A percentile compares a stretch with the other conserved stretches of the same genome.
phyloP scores from a whole-genome alignment of 176 grass and related monocot genomes.

The Oryza longistaminata region DNA sequence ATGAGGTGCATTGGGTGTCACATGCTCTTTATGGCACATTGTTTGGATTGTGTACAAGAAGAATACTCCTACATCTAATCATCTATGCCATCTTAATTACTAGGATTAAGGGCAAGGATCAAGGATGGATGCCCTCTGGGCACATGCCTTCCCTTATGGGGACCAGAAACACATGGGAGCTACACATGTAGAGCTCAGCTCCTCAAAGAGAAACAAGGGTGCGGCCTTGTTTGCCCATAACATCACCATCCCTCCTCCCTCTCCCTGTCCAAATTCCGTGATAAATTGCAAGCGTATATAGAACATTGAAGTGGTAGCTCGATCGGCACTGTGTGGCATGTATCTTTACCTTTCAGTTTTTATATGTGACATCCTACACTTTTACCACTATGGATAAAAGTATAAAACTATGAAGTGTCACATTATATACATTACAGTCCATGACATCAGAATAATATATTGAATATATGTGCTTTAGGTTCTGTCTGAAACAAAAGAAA shows the following conservation, averaged over 20 bases:
- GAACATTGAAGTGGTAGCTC: neutral
- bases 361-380: too few species aligned
- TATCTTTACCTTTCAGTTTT: neutral
- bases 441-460: too few species aligned
- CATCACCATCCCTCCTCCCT: slow-evolving; percentile 29
- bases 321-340: neutral
- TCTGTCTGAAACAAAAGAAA: neutral
- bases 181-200: slow-evolving; percentile 53
- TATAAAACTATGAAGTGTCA: too few species aligned
- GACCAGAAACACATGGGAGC: slow-evolving; percentile 86
- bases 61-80: slow-evolving; percentile 14
- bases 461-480: neutral
- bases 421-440: too few species aligned
- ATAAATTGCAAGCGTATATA: slow-evolving; percentile 8
- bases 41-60: slow-evolving; percentile 37
- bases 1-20: slow-evolving; percentile 67
- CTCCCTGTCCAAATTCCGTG: slow-evolving; percentile 22
- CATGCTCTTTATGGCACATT: slow-evolving; percentile 54
- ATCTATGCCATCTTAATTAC: neutral
- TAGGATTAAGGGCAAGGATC: slow-evolving; percentile 49
- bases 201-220: slow-evolving; percentile 43
- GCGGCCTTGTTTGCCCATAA: slow-evolving; percentile 29
- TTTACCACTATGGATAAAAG: too few species aligned
- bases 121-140: slow-evolving; percentile 53
- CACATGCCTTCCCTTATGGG: slow-evolving; percentile 70